These are phyloP conservation scores for Ogataea kodamae DNA, from an alignment of 805 yeast genomes.

Conservation along the genomic window DNA sequence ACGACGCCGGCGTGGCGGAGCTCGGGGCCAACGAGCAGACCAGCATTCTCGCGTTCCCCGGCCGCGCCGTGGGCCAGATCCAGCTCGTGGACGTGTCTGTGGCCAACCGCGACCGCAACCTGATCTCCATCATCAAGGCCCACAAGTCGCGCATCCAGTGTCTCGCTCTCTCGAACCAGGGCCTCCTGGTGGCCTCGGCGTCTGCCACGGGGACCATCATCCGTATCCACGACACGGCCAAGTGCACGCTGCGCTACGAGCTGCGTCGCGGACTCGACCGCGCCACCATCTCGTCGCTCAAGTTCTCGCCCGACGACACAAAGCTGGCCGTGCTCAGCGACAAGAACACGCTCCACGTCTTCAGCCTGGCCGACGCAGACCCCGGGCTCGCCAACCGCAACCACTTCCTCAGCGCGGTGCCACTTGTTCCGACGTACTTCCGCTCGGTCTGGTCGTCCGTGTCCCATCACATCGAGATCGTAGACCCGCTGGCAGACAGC, in stretches of 20 bases:
- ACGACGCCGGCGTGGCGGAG: constrained; percentile 63
- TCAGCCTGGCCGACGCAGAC: constrained; percentile 43
- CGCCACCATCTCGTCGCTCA: constrained; percentile 78
- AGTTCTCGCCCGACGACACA: constrained; percentile 72
- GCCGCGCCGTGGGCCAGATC: constrained; percentile 69
- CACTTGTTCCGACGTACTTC: constrained; percentile 61
- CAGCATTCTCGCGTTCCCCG: constrained; percentile 69
- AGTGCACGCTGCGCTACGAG: constrained; percentile 70
- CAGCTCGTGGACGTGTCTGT: constrained; percentile 75
- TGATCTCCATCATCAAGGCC: constrained; percentile 70
- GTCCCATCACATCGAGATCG: constrained; percentile 51
- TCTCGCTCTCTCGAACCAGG: constrained; percentile 59
- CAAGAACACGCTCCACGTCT: constrained; percentile 85
- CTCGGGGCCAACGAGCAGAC: constrained; percentile 25
- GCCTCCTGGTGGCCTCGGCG: constrained; percentile 73
- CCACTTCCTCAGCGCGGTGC: constrained; percentile 62
- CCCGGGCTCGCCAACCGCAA: constrained; percentile 44
- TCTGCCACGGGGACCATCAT: constrained; percentile 80
- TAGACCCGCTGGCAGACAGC: constrained; percentile 30
- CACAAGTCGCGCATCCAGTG: constrained; percentile 66
- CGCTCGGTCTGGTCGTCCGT: constrained; percentile 87
- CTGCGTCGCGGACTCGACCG: constrained; percentile 88
- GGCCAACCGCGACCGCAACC: constrained; percentile 56
- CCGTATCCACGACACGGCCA: constrained; percentile 64
- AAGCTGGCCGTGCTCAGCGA: constrained; percentile 83